Conservation (phyloP, 1,139 yeast species). For the Magnusiomyces starmeri region DNA sequence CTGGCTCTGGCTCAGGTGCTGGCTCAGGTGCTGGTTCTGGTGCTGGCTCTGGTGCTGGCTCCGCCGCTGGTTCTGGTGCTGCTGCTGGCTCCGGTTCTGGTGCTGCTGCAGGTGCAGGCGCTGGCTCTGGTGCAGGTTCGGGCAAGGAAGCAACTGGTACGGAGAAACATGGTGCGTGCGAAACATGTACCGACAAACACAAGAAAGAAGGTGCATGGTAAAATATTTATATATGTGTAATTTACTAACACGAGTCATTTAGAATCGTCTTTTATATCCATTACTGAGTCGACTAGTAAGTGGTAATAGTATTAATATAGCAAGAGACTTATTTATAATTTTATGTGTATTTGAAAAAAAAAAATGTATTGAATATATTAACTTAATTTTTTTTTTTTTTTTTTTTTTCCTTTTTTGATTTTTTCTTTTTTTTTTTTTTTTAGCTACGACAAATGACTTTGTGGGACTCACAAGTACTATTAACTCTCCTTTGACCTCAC, state of each 20-base stretch:
- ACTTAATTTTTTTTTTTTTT: not conserved
- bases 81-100: constrained; percentile 6
- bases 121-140: constrained; percentile 1
- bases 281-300: not conserved
- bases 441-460: constrained; percentile 32
- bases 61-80: no score
- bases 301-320: not conserved
- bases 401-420: constrained; percentile 2
- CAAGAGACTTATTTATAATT: not conserved
- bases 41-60: no score
- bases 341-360: not conserved
- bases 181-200: not conserved
- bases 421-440: no score
- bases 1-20: constrained; percentile 3
- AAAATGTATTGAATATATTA: not conserved
- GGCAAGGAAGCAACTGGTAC: not conserved
- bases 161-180: no score
- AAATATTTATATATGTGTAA: not conserved
- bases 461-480: constrained; percentile 32
- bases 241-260: no score
- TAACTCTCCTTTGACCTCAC: constrained; percentile 25
- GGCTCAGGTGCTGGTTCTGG: constrained; percentile 1
- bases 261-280: not conserved
- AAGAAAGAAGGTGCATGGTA: not conserved
- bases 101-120: constrained; percentile 4